A percentile compares a stretch with the other conserved stretches of the same genome.
Evolutionary conservation across 495 filamentous ascomycete genomes (phyloP).

Genomic region (Aspergillus kassunensis): DNA sequence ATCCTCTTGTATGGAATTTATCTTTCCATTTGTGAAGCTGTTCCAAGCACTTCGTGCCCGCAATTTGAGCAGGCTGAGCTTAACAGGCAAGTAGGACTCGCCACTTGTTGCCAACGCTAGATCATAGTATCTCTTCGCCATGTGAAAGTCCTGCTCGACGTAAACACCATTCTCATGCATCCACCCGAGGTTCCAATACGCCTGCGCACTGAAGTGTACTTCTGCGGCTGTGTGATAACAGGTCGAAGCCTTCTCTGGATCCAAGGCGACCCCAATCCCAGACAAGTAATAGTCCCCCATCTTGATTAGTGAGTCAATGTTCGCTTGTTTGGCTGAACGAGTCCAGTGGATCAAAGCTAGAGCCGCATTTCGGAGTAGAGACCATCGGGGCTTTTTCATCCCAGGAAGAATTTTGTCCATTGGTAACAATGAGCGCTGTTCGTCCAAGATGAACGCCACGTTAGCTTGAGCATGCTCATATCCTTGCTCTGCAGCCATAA

Average conservation of each 20-base stretch:
- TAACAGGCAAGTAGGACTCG: conserved; percentile 93
- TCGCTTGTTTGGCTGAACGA: conserved; percentile 86
- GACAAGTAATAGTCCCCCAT: conserved; percentile 96
- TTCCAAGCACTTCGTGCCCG: conserved; percentile 88
- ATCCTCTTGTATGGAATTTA: conserved; percentile 88
- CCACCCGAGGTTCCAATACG: conserved; percentile 96
- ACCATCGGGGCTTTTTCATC: conserved; percentile 32
- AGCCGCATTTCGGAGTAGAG: conserved; percentile 62
- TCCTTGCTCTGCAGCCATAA: conserved; percentile 94
- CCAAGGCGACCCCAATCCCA: conserved; percentile 66
- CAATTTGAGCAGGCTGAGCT: conserved; percentile 81
- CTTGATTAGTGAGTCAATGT: conserved; percentile 91
- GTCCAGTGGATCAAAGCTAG: conserved; percentile 95
- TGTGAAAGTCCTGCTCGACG: conserved; percentile 91
- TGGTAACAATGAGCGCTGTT: conserved; percentile 62
- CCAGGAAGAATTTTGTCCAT: conserved; percentile 45
- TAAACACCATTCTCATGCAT: conserved; percentile 98
- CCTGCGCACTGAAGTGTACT: conserved; percentile 85
- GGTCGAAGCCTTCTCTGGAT: conserved; percentile 82
- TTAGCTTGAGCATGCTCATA: conserved; percentile 93
- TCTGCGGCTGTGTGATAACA: conserved; percentile 93
- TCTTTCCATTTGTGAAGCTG: conserved; percentile 76
- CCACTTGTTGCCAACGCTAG: conserved; percentile 83
- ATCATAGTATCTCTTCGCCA: conserved; percentile 96
- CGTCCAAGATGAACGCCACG: conserved; percentile 86